Conservation (phyloP, 2,329 filamentous ascomycete species). For the Botryotinia narcissicola region DNA sequence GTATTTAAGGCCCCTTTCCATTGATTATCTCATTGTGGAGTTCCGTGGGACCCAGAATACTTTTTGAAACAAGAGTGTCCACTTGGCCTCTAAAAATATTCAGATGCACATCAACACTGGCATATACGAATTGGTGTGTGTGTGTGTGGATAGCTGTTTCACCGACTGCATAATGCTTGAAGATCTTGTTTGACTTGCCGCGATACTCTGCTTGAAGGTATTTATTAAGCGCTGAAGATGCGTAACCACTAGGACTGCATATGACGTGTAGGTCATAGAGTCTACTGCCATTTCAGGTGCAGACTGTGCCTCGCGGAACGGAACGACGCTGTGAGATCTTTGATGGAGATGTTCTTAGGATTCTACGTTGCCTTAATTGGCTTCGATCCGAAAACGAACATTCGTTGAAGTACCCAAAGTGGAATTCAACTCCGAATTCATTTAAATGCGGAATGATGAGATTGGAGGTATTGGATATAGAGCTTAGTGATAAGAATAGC, state of each 20-base stretch:
- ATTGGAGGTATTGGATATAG: neutral
- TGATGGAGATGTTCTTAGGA: neutral
- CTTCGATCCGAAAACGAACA: neutral
- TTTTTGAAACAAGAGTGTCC: neutral
- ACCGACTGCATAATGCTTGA: neutral
- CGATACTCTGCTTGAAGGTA: neutral
- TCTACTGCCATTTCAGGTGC: constrained; percentile 1
- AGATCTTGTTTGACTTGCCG: constrained; percentile 10
- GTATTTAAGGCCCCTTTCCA: neutral
- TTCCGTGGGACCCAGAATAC: neutral
- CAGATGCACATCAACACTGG: neutral
- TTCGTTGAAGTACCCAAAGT: neutral
- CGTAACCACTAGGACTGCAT: neutral
- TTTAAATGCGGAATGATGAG: neutral
- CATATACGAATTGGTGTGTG: constrained; percentile 4
- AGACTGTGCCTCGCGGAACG: constrained; percentile 21
- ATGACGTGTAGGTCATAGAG: neutral
- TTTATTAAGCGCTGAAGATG: constrained; percentile 14
- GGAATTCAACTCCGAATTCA: neutral
- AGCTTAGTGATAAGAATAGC: neutral
- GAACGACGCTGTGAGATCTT: constrained; percentile 16
- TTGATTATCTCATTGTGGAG: neutral
- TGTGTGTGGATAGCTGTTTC: neutral
- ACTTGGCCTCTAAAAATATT: neutral
- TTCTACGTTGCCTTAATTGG: constrained; percentile 4